Base-by-base conservation (phyloP, 345 rosid genomes). In the Turnera subulata region DNA sequence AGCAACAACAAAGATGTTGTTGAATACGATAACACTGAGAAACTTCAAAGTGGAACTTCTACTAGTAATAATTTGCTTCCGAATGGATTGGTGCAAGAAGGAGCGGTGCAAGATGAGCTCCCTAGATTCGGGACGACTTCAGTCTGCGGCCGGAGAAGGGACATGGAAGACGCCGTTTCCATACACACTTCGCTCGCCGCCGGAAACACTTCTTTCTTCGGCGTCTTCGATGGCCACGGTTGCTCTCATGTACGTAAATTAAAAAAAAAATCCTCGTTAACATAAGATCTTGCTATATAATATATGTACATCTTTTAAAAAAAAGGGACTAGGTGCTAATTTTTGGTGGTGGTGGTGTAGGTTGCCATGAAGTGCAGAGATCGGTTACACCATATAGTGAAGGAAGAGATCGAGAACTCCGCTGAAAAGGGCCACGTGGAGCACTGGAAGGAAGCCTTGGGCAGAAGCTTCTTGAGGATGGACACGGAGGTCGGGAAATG, bases 111-210 rank as follows among this genome's bases (percentile, higher is more conserved):
- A 3, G 48, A 56, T 0, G 21, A 37, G 6, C 20, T 59, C 35
- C 91, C 86, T 2, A 84, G 76, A 66, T 88, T 65, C 69, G 97
- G 97, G 19, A 69, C 71, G 39, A 67, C 95, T 25, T 88, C 92
- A 0, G 86, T 85, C 4, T 85, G 96, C 52, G 98, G 98, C 6
- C 70, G 94, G 53, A 74, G 96, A 49, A 72, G 95, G 69, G 95
- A 84, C 25, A 91, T 91, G 96, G 98, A 91, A 57, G 98, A 91
- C 56, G 79, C 92, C 8, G 90, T 88, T 2, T 70, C 88, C 24
- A 45, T 76, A 49, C 75, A 70, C 21, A 90, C 92, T 0, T 85
- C 55, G 10, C 79, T 91, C 51, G 22, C 65, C 20, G 21, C 61
- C 2, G 4, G 47, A 0, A 73, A 52, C 22, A 73, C 77, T 67